phyloP scores from a whole-genome alignment of 2,329 filamentous ascomycete species.

The Podosphaera fusca region DNA sequence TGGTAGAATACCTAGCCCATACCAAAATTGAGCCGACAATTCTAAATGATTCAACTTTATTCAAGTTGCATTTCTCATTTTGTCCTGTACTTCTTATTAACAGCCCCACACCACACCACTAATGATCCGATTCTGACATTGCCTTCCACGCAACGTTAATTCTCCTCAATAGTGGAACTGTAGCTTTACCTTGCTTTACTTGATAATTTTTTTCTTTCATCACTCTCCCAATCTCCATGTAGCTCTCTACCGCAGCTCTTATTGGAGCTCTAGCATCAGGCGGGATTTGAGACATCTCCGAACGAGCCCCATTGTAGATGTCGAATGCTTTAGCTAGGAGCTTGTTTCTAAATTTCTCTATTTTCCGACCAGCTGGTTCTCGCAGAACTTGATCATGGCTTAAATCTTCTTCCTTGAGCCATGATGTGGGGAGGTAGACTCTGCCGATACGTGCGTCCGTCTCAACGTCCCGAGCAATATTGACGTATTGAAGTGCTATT shows the following conservation, averaged over 20 bases:
- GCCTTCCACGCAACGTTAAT: slow-evolving; percentile 34
- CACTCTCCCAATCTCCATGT: slow-evolving; percentile 53
- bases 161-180: slow-evolving; percentile 23
- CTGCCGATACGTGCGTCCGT: slow-evolving; percentile 41
- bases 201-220: slow-evolving; percentile 21
- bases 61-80: not conserved
- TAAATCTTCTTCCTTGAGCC: slow-evolving; percentile 35
- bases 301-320: slow-evolving; percentile 30
- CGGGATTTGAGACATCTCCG: slow-evolving; percentile 37
- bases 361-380: slow-evolving; percentile 22
- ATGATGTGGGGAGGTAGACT: slow-evolving; percentile 43
- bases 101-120: not conserved
- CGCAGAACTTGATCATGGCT: slow-evolving; percentile 30
- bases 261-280: slow-evolving; percentile 36
- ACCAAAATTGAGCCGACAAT: too few relatives aligned
- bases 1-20: too few relatives aligned
- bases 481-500: slow-evolving; percentile 52
- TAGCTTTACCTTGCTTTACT: slow-evolving; percentile 21
- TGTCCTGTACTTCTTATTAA: not conserved
- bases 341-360: slow-evolving; percentile 26
- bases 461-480: slow-evolving; percentile 51
- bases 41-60: too few relatives aligned
- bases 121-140: slow-evolving; percentile 13
- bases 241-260: slow-evolving; percentile 48
- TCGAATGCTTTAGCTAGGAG: slow-evolving; percentile 37